Evolutionary conservation across 2,329 filamentous ascomycete species (phyloP), one percentile per base, ranked within the genome.

Genomic region (Aureobasidium sp.): DNA sequence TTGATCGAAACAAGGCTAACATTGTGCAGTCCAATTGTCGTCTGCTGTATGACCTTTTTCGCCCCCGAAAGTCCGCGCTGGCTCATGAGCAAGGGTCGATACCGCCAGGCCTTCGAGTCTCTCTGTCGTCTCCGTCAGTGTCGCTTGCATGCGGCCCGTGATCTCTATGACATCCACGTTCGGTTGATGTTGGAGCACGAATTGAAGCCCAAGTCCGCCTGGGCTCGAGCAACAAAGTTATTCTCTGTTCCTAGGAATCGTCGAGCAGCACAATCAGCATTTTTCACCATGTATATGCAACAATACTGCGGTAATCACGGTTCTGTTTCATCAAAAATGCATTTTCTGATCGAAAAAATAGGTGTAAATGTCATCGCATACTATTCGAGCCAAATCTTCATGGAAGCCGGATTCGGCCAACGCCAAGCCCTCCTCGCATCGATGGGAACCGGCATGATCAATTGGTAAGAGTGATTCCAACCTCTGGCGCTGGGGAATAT

Each of bases 11-110:
- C 4, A 8, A 5, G n/a, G 5, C 16, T 50, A 8, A 50, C 17
- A 24, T 14, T 16, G 1, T 6, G 7, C 2, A 50, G 45, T 5
- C 63, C 65, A 1, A 57, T 66, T 12, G 53, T 66, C 16, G 62
- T 66, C 45, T 61, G 63, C 55, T 24, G 58, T 12, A 63, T 65
- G 38, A 64, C 66, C 1, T 74, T 62, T 48, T 67, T 73, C 40
- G 71, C 70, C n/a, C 72, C 72, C 29, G 76, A 79, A 42, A 57
- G 55, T 62, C 68, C 66, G 3, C 57, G 62, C 45, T 69, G 67
- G 66, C 63, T 66, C 37, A 69, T 72, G 58, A 68, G 68, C 55
- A 71, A 72, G 42, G 63, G 63, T 16, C 62, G 63, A 27, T 68
- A 67, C 55, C 57, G 57, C 10, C 62, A 69, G 24, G 71, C 71